Evolutionary conservation across 1,284 basidiomycete genomes (phyloP), one percentile per base, ranked within the genome.

Genomic region (Violaceomyces palustris): DNA sequence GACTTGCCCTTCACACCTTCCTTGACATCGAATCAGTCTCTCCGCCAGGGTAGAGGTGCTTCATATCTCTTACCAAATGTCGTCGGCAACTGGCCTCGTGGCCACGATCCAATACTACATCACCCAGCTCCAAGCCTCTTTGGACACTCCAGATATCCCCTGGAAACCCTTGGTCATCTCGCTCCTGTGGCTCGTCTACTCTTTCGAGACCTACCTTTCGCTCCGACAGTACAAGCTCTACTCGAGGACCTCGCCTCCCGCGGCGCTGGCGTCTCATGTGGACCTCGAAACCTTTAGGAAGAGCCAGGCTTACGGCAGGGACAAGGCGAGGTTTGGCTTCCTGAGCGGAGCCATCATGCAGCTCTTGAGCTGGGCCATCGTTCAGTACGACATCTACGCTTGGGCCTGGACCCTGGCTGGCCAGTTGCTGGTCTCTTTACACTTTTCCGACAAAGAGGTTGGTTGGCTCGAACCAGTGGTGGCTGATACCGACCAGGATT

Each of bases 221-320:
- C 87, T 85, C 33, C 84, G 89, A 10, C 92, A 96, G 74, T 86
- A 88, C 67, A 85, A 85, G 3, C 78, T 87, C 39, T 93, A 90
- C 74, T 83, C 81, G 1, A 86, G 85, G 61, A 80, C 79, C 0
- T 76, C 79, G n/a, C 88, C 91, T 0, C 92, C 91, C 0, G 73
- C 80, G 1, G 83, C 82, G 1, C 81, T 96, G 4, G 82, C 81
- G 1, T 75, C 76, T 1, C 85, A 93, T 69, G 85, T 94, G 58
- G 79, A 80, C 6, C 72, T 78, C 14, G 82, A 85, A 1, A 84
- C 83, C 6, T 94, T 91, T 74, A 76, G 82, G 50, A 94, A 94
- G 68, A 91, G 89, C 1, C 92, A 97, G 74, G 76, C 78, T 21
- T 98, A 98, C 76, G 88, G 90, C 15, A 81, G 80, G 38, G 88